phyloP scores from a whole-genome alignment of 768 basidiomycete species.

The Leucosporidium creatinivorum region DNA sequence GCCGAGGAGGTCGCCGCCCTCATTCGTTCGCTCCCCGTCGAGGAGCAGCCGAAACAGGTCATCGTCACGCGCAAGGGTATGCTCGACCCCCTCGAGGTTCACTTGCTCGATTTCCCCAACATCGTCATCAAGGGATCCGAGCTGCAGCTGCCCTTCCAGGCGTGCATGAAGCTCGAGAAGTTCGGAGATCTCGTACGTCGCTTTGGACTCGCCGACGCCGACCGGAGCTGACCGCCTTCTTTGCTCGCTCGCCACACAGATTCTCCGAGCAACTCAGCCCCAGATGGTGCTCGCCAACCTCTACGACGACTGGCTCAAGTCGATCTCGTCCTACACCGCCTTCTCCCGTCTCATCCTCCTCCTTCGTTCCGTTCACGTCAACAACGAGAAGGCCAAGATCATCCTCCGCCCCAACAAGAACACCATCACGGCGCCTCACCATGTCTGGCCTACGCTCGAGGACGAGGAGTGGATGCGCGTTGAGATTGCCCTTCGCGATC shows the following conservation, averaged over 20 bases:
- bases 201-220: neutral
- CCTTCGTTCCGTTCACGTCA: slow-evolving; percentile 93
- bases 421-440: slow-evolving; percentile 94
- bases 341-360: slow-evolving; percentile 97
- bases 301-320: slow-evolving; percentile 99
- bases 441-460: slow-evolving; percentile 86
- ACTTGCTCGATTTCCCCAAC: slow-evolving; percentile 98
- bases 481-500: slow-evolving; percentile 95
- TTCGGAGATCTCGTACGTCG: slow-evolving; percentile 94
- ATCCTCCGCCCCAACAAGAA: slow-evolving; percentile 95
- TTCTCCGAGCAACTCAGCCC: slow-evolving; percentile 85
- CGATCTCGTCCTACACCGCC: slow-evolving; percentile 96
- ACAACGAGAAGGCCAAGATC: slow-evolving; percentile 99
- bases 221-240: neutral
- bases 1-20: slow-evolving; percentile 99
- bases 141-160: slow-evolving; percentile 96
- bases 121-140: slow-evolving; percentile 99
- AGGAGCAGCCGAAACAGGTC: slow-evolving; percentile 99
- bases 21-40: slow-evolving; percentile 95
- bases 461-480: slow-evolving; percentile 99
- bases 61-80: slow-evolving; percentile 99
- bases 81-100: slow-evolving; percentile 88
- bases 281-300: slow-evolving; percentile 99
- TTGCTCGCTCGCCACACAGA: slow-evolving; percentile 6
- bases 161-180: slow-evolving; percentile 99